phyloP scores from a whole-genome alignment of 352 stramenopile species.

The Phytophthora vignae region DNA sequence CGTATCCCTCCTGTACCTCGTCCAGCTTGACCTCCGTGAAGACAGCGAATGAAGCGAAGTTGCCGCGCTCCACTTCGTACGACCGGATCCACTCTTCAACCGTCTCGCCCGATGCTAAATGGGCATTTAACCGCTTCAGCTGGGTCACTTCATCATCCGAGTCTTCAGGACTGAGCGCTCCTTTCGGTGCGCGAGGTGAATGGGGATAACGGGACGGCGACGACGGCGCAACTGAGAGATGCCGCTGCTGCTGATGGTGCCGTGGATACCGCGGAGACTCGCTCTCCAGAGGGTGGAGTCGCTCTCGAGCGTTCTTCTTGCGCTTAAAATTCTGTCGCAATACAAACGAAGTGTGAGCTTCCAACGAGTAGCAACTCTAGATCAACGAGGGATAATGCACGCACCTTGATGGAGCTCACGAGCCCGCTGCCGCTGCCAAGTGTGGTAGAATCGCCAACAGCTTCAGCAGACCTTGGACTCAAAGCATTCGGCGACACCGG shows the following conservation, averaged over 20 bases:
- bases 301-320: slow-evolving; percentile 58
- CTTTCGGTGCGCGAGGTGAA: slow-evolving; percentile 14
- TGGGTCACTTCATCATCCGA: slow-evolving; percentile 46
- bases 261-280: slow-evolving; percentile 24
- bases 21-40: slow-evolving; percentile 85
- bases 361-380: too few species aligned
- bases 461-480: slow-evolving; percentile 17
- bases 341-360: too few species aligned
- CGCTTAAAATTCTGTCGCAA: slow-evolving; percentile 48
- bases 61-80: slow-evolving; percentile 71
- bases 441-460: slow-evolving; percentile 16
- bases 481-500: slow-evolving; percentile 14
- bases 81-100: slow-evolving; percentile 71
- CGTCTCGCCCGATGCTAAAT: slow-evolving; percentile 50
- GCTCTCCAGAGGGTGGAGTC: slow-evolving; percentile 52
- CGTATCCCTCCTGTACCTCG: slow-evolving; percentile 69
- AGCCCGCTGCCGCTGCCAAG: slow-evolving; percentile 22
- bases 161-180: slow-evolving; percentile 15
- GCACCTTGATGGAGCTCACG: slow-evolving; percentile 20
- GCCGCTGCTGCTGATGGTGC: slow-evolving; percentile 25
- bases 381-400: neutral
- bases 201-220: slow-evolving; percentile 22
- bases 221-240: slow-evolving; percentile 25
- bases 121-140: slow-evolving; percentile 51
- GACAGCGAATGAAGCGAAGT: slow-evolving; percentile 80